phyloP scores from a whole-genome alignment of 495 filamentous ascomycete species.

The Neurospora intermedia region DNA sequence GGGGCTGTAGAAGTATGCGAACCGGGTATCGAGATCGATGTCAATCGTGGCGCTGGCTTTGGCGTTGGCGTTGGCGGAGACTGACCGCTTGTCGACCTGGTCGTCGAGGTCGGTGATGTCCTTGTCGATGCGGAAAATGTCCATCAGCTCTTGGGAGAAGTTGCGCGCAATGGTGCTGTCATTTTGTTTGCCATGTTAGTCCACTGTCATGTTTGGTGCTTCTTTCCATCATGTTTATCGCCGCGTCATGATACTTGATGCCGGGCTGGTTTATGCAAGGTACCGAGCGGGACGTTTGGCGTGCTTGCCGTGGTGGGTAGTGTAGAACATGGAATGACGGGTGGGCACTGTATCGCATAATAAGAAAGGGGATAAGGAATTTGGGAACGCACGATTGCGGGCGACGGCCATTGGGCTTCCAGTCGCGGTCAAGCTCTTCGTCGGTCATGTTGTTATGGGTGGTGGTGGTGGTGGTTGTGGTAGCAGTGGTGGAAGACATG shows the following conservation, averaged over 20 bases:
- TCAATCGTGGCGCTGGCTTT: background rate
- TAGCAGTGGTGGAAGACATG: background rate
- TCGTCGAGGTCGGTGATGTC: conserved; percentile 65
- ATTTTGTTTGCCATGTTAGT: conserved; percentile 6
- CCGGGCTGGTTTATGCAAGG: background rate
- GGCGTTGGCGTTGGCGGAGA: conserved; percentile 8
- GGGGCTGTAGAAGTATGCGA: background rate
- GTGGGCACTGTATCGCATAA: background rate
- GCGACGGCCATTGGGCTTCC: conserved; percentile 62
- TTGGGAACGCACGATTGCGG: conserved; percentile 65
- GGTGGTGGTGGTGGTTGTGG: background rate
- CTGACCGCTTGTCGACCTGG: conserved; percentile 78
- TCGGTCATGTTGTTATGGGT: conserved; percentile 39
- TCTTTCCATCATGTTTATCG: background rate
- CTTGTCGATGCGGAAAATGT: conserved; percentile 78
- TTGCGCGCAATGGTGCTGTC: conserved; percentile 73
- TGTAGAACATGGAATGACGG: background rate
- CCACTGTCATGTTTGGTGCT: background rate
- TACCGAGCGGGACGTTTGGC: background rate
- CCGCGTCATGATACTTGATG: background rate
- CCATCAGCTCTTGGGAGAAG: conserved; percentile 78
- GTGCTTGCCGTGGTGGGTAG: background rate
- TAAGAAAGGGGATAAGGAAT: background rate
- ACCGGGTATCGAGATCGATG: background rate
- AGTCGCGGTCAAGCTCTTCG: conserved; percentile 57